Evolutionary conservation across 208 protist species (phyloP).

Genomic region (Acanthamoeba triangularis): DNA sequence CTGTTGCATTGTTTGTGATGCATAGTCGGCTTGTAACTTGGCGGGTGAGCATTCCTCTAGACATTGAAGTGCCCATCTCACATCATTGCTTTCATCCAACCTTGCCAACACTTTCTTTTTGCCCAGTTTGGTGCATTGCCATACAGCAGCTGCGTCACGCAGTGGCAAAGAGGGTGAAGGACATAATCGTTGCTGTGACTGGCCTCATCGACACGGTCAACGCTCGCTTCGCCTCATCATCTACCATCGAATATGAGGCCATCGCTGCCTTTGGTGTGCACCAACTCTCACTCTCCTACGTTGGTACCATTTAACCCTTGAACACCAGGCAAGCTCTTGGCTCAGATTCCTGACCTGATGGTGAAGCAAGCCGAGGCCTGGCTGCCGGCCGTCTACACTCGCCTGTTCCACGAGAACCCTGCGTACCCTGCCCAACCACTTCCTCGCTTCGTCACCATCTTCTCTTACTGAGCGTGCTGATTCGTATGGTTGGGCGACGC

Average conservation of each 20-base stretch:
- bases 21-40: slow-evolving; percentile 14
- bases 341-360: not conserved
- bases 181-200: not conserved
- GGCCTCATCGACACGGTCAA: not conserved
- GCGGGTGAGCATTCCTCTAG: not conserved
- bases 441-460: too few species aligned
- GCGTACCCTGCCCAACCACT: not conserved
- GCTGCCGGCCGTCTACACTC: not conserved
- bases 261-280: not conserved
- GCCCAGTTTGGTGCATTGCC: slow-evolving; percentile 31
- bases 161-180: not conserved
- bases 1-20: not conserved
- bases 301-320: too few species aligned
- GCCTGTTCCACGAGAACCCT: slow-evolving; percentile 26
- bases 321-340: not conserved
- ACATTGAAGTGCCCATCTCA: too few species aligned
- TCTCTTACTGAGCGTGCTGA: too few species aligned
- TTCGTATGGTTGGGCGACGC: not conserved
- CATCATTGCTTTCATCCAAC: too few species aligned
- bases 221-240: not conserved
- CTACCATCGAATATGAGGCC: slow-evolving; percentile 40
- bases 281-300: not conserved
- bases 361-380: not conserved
- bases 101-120: too few species aligned
- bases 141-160: slow-evolving; percentile 15